Evolutionary conservation across 2,329 filamentous ascomycete species (phyloP), one percentile per base, ranked within the genome.

Genomic region (Blastomyces gilchristii): DNA sequence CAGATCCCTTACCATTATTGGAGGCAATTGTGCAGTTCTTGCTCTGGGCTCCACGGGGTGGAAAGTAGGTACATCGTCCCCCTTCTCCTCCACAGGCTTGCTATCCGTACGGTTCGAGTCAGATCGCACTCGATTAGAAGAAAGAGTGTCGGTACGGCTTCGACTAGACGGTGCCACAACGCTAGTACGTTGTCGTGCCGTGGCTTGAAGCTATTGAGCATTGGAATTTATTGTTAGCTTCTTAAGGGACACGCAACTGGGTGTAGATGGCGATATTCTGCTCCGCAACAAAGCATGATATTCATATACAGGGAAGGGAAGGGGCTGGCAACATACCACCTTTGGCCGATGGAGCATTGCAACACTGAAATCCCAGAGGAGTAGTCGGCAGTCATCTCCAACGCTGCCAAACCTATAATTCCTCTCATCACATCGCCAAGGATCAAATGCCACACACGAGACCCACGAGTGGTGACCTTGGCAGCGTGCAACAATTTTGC

Each of bases 391-490:
- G 73, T 99, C 94, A 73, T 97, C 93, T 16, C 93, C 94, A 0
- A 99, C 93, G 70, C 91, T 96, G 39, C 94, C 94, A 70, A 99
- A 96, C 1, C 94, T 85, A 76, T 99, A 99, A 70, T 91, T 97
- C 69, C 89, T 86, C 72, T 96, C 91, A 71, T 99, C 94, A 71
- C 94, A 99, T 66, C 92, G 85, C 94, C 94, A 99, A 0, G 91
- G 91, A 73, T 99, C 94, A 73, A 97, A 99, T 3, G 91, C 90
- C 49, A 99, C 90, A 18, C 87, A 86, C 3, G 91, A 91, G 0
- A 99, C 92, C 91, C 91, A 99, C 4, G 91, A 96, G 67, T 95
- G 88, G 76, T 99, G 94, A 2, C 94, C 94, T 71, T 95, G 91
- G 73, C 94, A 97, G 66, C 94, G 85, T 22, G 93, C 94, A 59